A percentile compares a stretch with the other conserved stretches of the same genome.
Conservation (phyloP, 2,329 filamentous ascomycete species). For the Sporothrix pseudoabietina region DNA sequence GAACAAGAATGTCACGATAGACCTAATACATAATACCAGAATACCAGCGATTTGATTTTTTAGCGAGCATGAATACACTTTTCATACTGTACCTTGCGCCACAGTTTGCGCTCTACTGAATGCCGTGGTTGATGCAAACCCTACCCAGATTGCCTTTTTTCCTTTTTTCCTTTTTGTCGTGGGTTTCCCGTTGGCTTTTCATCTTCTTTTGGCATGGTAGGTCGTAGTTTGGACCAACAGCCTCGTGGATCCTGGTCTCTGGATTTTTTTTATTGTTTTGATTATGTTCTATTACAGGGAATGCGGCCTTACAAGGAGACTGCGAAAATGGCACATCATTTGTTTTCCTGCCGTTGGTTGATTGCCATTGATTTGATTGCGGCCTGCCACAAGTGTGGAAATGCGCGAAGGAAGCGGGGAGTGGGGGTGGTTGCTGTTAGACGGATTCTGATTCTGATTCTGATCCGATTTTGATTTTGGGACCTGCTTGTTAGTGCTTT, state of each 20-base stretch:
- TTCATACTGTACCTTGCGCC: not conserved
- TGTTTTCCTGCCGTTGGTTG: not conserved
- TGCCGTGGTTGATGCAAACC: not conserved
- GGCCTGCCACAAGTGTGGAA: not conserved
- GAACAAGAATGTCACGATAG: not conserved
- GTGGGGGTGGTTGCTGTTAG: not conserved
- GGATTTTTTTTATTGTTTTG: not conserved
- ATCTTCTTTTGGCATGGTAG: not conserved
- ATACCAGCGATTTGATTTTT: not conserved
- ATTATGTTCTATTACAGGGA: not conserved
- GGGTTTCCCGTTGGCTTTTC: not conserved
- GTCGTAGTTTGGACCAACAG: too few species aligned
- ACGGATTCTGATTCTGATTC: not conserved
- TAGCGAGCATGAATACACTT: not conserved
- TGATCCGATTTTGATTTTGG: too few species aligned
- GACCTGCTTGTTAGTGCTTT: too few species aligned
- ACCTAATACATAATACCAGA: not conserved
- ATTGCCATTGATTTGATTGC: not conserved
- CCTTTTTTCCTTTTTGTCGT: too few species aligned
- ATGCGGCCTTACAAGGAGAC: not conserved
- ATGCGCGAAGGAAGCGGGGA: constrained; percentile 1
- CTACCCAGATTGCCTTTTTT: not conserved
- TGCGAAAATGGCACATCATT: not conserved
- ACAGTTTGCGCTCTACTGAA: not conserved
- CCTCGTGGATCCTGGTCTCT: constrained; percentile 8